phyloP scores from a whole-genome alignment of 1,284 basidiomycete genomes.

The Calocybe gambosa region DNA sequence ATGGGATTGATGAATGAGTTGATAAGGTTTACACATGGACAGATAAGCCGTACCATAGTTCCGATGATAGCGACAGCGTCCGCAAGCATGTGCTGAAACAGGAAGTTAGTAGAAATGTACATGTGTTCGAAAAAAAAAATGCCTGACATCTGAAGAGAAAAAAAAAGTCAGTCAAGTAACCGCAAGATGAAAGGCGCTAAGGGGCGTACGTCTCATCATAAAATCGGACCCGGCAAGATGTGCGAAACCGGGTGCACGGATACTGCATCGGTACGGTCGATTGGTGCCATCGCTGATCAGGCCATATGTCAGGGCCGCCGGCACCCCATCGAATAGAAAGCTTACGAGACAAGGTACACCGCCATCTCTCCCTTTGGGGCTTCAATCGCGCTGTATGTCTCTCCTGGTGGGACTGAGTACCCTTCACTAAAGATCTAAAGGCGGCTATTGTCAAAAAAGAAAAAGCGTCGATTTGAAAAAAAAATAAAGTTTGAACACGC shows the following conservation, averaged over 20 bases:
- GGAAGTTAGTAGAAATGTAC: slow-evolving; percentile 5
- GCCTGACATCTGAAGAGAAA: slow-evolving; percentile 52
- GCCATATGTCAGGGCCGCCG: slow-evolving; percentile 3
- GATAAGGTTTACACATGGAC: not conserved
- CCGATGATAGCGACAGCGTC: slow-evolving; percentile 93
- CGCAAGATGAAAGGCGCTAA: slow-evolving; percentile 8
- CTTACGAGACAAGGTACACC: slow-evolving; percentile 88
- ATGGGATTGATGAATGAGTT: slow-evolving; percentile 9
- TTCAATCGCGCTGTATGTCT: slow-evolving; percentile 97
- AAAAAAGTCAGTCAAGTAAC: slow-evolving; percentile 8
- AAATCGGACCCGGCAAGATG: slow-evolving; percentile 91
- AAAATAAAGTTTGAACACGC: slow-evolving; percentile 26
- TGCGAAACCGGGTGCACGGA: slow-evolving; percentile 90
- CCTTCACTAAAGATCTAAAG: slow-evolving; percentile 88
- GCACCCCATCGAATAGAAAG: slow-evolving; percentile 14
- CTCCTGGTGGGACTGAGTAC: slow-evolving; percentile 95
- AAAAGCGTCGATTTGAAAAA: slow-evolving; percentile 4
- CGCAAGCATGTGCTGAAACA: slow-evolving; percentile 73
- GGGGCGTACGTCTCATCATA: slow-evolving; percentile 80
- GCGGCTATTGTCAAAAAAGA: not conserved
- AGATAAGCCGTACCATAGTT: slow-evolving; percentile 67
- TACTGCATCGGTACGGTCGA: slow-evolving; percentile 91
- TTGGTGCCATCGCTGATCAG: slow-evolving; percentile 75
- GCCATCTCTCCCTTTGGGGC: slow-evolving; percentile 99
- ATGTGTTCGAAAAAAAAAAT: slow-evolving; percentile 9